Evolutionary conservation across 345 rosid genomes (phyloP).

Genomic region (Bruguiera sexangula): DNA sequence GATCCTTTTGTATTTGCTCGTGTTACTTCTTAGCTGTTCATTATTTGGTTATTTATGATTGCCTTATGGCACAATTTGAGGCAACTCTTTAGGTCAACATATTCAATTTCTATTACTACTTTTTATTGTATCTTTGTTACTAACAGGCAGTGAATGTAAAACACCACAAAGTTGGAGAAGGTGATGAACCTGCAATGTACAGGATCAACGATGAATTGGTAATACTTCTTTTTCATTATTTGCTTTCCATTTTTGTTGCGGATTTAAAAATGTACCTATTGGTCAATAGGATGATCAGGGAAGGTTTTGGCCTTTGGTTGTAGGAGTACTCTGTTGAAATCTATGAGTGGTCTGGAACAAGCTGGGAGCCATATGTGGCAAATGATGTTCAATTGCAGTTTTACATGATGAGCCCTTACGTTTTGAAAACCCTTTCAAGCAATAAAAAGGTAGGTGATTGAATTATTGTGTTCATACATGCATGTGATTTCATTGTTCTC

Average conservation of each 20-base stretch:
- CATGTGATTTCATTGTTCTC: background rate
- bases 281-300: background rate
- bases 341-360: constrained; percentile 59
- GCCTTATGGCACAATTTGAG: background rate
- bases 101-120: too few relatives aligned
- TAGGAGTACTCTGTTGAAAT: constrained; percentile 59
- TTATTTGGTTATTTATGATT: background rate
- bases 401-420: constrained; percentile 68
- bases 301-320: constrained; percentile 10
- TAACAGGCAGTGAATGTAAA: constrained; percentile 45
- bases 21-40: background rate
- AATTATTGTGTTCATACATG: background rate
- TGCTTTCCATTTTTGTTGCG: background rate
- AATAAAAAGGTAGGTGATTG: constrained; percentile 35
- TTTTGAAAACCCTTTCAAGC: constrained; percentile 52
- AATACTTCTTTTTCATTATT: constrained; percentile 5
- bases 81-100: constrained; percentile 5
- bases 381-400: constrained; percentile 59
- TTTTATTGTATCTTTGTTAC: background rate
- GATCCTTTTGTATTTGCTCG: background rate
- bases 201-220: constrained; percentile 66
- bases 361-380: constrained; percentile 62
- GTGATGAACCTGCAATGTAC: constrained; percentile 48
- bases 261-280: background rate
- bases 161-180: constrained; percentile 49